A percentile compares a stretch with the other conserved stretches of the same genome.
Evolutionary conservation across 1,139 yeast species (phyloP).

Genomic region (Nakaseomyces uthaithaninus): DNA sequence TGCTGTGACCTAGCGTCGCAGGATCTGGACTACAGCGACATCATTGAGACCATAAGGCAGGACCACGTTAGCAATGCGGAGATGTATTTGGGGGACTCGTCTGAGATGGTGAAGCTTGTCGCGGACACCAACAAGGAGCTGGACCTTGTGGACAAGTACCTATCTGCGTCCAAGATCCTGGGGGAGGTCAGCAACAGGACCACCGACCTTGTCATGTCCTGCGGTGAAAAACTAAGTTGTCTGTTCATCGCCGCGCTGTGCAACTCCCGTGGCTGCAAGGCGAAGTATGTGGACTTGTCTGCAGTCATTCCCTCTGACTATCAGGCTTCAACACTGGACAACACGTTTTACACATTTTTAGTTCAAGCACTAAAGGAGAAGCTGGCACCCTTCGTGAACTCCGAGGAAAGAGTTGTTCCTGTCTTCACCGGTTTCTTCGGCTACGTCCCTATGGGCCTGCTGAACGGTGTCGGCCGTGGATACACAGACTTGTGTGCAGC

Average conservation of each 20-base stretch:
- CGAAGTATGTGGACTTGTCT: constrained; percentile 73
- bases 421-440: constrained; percentile 96
- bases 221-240: constrained; percentile 90
- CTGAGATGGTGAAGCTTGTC: constrained; percentile 43
- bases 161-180: constrained; percentile 81
- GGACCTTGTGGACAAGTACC: constrained; percentile 54
- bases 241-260: constrained; percentile 77
- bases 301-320: constrained; percentile 56
- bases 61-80: constrained; percentile 79
- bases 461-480: constrained; percentile 92
- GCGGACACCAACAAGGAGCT: constrained; percentile 57
- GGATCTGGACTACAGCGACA: constrained; percentile 40
- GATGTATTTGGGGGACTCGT: constrained; percentile 39
- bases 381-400: constrained; percentile 33
- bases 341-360: constrained; percentile 56
- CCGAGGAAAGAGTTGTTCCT: constrained; percentile 46
- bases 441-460: constrained; percentile 83
- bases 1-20: constrained; percentile 72
- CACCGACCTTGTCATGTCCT: constrained; percentile 80
- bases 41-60: constrained; percentile 55
- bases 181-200: constrained; percentile 91
- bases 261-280: constrained; percentile 69
- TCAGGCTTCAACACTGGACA: constrained; percentile 52
- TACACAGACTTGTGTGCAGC: constrained; percentile 98
- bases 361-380: constrained; percentile 52